Base-by-base conservation (phyloP, 2,329 filamentous ascomycete genomes). In the Pezicula radicicola region DNA sequence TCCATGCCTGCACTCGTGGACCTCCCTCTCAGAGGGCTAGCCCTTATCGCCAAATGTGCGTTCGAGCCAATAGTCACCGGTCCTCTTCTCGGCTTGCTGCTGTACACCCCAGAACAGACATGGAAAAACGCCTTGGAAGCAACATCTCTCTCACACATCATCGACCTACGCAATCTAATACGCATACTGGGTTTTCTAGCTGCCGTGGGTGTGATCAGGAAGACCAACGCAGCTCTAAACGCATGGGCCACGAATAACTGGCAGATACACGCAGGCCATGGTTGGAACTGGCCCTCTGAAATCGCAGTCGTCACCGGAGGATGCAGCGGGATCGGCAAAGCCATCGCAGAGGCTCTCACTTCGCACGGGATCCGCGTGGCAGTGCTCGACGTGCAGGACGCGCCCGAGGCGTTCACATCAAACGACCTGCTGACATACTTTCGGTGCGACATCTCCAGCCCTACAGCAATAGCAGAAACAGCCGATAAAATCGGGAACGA, bases 281-380 rank as follows among this genome's bases (percentile, higher is more conserved):
- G 35, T 37, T 37, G 35, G 35, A 37, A 37, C 35, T 37, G 35
- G 35, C 12, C 10, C 35, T 37, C 35, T 37, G 86, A 90, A 70
- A 74, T 90, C 41, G 83, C 87, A 4, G 72, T 91, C 33, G 75
- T 91, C 15, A 91, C 88, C 0, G 88, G 88, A 9, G 88, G 88
- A 13, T 81, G 83, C 46, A 80, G 81, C 53, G 88, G 88, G 0
- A 89, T 91, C 60, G 88, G 88, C 59, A 85, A 80, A 56, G 84
- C 90, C 25, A 83, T 84, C 0, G 83, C 90, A 4, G 66, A 91
- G 27, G 88, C 91, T 67, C 75, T 88, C 28, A 80, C 84, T 60
- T 73, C 75, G 5, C 66, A 37, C 35, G 46, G 46, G 12, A 37
- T 48, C 13, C 46, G 46, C n/a, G 46, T 48, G 13, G 46, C 30